These are phyloP conservation scores for Dictyostelium intermedium DNA, from an alignment of 78 protist species.

Conservation along the genomic window DNA sequence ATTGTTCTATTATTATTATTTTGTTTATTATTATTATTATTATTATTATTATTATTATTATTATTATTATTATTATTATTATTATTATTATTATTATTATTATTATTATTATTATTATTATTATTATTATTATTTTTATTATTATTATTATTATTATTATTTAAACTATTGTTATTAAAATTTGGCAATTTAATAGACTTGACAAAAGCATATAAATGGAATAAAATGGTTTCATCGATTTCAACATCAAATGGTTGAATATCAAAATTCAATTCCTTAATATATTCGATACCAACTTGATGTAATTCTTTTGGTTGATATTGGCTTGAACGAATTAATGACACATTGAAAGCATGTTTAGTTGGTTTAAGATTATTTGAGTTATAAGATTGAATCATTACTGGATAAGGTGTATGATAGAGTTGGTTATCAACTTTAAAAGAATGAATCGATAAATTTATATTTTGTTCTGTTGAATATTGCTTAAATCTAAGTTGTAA, in stretches of 20 bases:
- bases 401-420: conserved; percentile 45
- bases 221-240: conserved; percentile 47
- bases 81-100: neutral
- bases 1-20: neutral
- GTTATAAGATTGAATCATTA: conserved; percentile 13
- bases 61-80: neutral
- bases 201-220: neutral
- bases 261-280: conserved; percentile 35
- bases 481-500: conserved; percentile 9
- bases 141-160: neutral
- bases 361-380: neutral
- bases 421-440: conserved; percentile 69
- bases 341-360: neutral
- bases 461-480: conserved; percentile 20
- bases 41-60: neutral
- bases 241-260: conserved; percentile 39
- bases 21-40: neutral
- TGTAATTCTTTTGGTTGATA: conserved; percentile 21
- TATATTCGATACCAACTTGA: conserved; percentile 54
- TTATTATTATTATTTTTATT: neutral
- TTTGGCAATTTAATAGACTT: conserved; percentile 10
- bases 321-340: conserved; percentile 39
- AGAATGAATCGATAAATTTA: conserved; percentile 27
- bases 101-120: neutral
- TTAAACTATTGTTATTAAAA: neutral